Percentiles rank a stretch among this genome's conserved stretches.
phyloP scores from a whole-genome alignment of 805 yeast genomes.

The Kluyveromyces aestuarii region DNA sequence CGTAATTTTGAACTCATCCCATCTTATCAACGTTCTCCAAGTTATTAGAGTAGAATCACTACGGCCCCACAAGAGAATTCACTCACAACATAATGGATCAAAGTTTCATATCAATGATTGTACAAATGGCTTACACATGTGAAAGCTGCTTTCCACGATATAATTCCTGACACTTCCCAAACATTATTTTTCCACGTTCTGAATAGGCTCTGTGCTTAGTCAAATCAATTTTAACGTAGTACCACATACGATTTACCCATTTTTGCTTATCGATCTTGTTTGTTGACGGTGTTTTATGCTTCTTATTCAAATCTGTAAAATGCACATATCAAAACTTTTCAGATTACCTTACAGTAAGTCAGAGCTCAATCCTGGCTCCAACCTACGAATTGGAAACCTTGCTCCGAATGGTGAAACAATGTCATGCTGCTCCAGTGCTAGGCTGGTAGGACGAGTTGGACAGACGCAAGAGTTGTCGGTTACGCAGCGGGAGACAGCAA shows the following conservation, averaged over 20 bases:
- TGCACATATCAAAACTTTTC: neutral
- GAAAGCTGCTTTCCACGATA: neutral
- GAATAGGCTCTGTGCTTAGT: neutral
- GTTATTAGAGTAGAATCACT: too few species aligned
- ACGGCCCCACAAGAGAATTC: too few species aligned
- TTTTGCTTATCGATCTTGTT: constrained; percentile 29
- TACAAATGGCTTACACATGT: too few species aligned
- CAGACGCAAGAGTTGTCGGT: neutral
- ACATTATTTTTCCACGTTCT: too few species aligned
- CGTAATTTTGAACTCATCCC: too few species aligned
- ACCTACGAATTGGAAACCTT: neutral
- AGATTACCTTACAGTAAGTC: neutral
- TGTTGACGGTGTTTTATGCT: constrained; percentile 7
- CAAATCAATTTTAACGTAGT: neutral
- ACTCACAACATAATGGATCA: too few species aligned
- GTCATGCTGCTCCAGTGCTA: neutral
- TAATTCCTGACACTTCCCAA: neutral
- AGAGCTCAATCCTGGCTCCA: neutral
- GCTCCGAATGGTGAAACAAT: neutral
- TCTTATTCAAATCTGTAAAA: too few species aligned
- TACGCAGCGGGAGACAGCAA: neutral
- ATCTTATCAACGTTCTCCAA: too few species aligned
- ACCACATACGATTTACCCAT: constrained; percentile 35
- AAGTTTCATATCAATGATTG: too few species aligned
- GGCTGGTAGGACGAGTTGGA: neutral